Base-by-base conservation (phyloP, 305 asterid species). In the Fraxinus platypoda region DNA sequence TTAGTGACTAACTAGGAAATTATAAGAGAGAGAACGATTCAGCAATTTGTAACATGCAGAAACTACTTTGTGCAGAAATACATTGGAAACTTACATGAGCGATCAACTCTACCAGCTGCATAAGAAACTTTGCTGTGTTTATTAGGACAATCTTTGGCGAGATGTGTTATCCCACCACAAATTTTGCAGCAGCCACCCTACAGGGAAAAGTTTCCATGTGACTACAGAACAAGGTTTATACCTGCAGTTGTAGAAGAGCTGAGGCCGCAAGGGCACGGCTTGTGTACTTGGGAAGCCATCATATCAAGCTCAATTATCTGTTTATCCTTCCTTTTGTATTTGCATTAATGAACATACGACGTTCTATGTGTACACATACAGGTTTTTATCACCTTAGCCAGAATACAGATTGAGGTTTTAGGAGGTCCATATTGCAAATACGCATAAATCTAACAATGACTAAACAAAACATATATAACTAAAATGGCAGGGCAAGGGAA, bases 101-200 rank as follows among this genome's bases (percentile, higher is more conserved):
- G 91, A 81, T 85, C 80, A 74, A 75, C 17, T 38, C 73, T 78
- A 59, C 82, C 83, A 76, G 84, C 82, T 33, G 75, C 82, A 76
- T 70, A 82, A 43, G 81, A 84, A 68, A 57, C 75, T 79, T 28
- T 86, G 88, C 76, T 80, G 75, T 12, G 34, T 87, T 93, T 95
- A 82, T 89, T 87, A 54, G 97, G 97, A 87, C 98, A 95, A 87
- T 95, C 98, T 89, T 85, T 90, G 23, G 97, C 97, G 80, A 95
- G 86, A 88, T 95, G 98, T 23, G 99, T 93, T 4, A 94, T 84
- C 33, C 97, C 97, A 37, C 94, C 94, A 85, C 99, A 95, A 80
- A 94, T 86, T 86, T 95, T 94, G 87, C 99, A 95, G 88, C 92
- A 81, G 75, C 99, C 99, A 74, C 99, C 99, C 99, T 94, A 81